Percentiles rank a stretch among this genome's conserved stretches.
Conservation (phyloP, 2,329 filamentous ascomycete genomes). For the Passalora sequoiae region DNA sequence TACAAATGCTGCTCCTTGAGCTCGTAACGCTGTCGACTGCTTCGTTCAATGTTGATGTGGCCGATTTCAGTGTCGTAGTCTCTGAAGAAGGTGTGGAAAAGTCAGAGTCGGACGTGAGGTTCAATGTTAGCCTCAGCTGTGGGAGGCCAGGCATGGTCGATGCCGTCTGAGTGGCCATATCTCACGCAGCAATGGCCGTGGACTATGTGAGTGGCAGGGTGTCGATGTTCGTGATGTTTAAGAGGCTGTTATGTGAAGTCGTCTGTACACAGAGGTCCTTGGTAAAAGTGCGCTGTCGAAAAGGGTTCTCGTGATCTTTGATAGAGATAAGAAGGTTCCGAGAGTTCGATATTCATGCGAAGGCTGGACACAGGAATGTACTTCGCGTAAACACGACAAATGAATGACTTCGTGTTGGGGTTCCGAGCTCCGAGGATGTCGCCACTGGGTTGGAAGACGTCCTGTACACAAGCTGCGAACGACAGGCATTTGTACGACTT, state of each 20-base stretch:
- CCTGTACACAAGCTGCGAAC: slow-evolving; percentile 4
- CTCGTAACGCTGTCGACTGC: slow-evolving; percentile 7
- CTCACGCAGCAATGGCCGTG: background rate
- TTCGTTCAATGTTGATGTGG: slow-evolving; percentile 8
- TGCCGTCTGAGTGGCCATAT: background rate
- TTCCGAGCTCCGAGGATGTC: background rate
- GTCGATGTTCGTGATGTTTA: too few relatives aligned
- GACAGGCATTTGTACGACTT: slow-evolving; percentile 13
- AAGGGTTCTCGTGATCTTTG: background rate
- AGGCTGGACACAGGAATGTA: slow-evolving; percentile 5
- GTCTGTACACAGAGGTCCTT: background rate
- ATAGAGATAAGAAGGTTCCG: slow-evolving; percentile 1
- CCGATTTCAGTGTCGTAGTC: slow-evolving; percentile 9
- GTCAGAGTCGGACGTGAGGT: slow-evolving; percentile 6
- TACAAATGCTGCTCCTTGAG: slow-evolving; percentile 12
- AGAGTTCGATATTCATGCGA: slow-evolving; percentile 1
- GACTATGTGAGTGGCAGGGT: background rate
- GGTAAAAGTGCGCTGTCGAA: background rate
- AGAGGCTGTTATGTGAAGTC: background rate
- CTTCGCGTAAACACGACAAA: slow-evolving; percentile 3
- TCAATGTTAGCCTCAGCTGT: slow-evolving; percentile 4
- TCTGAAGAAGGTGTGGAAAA: slow-evolving; percentile 6
- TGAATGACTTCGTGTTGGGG: slow-evolving; percentile 1
- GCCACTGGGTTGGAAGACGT: background rate
- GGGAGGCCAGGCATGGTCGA: slow-evolving; percentile 2